Conservation (phyloP, 208 protist genomes). For the Trypanosoma cruzi region DNA sequence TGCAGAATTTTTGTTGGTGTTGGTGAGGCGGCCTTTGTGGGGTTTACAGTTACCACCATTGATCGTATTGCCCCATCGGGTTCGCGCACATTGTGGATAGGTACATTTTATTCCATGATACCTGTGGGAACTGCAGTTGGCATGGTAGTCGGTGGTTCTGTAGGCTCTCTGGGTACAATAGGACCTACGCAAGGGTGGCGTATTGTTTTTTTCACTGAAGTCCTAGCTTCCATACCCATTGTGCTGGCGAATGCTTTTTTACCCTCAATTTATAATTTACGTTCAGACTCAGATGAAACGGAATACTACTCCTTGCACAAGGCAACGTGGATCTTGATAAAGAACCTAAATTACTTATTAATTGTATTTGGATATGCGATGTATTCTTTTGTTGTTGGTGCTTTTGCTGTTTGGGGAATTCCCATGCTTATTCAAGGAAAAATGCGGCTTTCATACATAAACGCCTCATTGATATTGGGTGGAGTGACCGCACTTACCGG, state of each 20-base stretch:
- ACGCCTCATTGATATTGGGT: conserved; percentile 61
- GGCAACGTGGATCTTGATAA: conserved; percentile 42
- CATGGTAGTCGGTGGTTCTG: conserved; percentile 66
- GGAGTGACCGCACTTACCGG: conserved; percentile 59
- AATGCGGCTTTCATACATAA: conserved; percentile 38
- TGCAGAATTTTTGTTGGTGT: conserved; percentile 69
- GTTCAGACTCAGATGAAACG: conserved; percentile 8
- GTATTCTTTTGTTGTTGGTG: conserved; percentile 88
- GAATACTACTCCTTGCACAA: conserved; percentile 30
- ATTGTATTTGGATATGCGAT: conserved; percentile 74
- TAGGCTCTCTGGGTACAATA: conserved; percentile 29
- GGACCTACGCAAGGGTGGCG: conserved; percentile 47
- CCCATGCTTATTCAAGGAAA: conserved; percentile 73
- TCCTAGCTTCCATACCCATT: conserved; percentile 46
- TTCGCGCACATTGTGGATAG: conserved; percentile 76
- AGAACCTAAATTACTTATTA: conserved; percentile 65
- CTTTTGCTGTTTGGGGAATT: conserved; percentile 81
- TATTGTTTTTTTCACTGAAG: conserved; percentile 53
- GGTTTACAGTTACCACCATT: conserved; percentile 81
- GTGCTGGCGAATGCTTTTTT: conserved; percentile 41
- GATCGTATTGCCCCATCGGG: conserved; percentile 71
- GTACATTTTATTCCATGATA: conserved; percentile 87
- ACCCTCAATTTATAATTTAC: conserved; percentile 39
- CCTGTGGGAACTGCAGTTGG: conserved; percentile 79
- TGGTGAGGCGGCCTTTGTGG: conserved; percentile 83